These are phyloP conservation scores for Austropuccinia psidii DNA, from an alignment of 1,284 basidiomycete species.

Conservation along the genomic window DNA sequence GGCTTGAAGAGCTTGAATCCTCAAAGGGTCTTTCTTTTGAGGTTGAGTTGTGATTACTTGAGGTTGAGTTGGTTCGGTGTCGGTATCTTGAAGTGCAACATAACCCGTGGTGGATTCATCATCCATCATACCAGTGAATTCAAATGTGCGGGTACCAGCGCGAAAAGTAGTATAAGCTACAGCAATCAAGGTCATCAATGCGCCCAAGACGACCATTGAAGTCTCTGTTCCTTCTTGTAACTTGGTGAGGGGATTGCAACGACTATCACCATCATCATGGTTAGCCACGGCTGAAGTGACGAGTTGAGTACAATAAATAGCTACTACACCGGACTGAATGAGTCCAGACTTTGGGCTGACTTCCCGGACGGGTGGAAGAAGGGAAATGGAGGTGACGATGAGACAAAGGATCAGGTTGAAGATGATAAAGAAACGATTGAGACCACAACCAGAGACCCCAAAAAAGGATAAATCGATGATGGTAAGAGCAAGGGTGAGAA, in stretches of 20 bases:
- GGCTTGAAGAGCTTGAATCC: conserved; percentile 88
- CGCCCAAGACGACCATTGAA: conserved; percentile 77
- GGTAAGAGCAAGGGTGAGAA: conserved; percentile 71
- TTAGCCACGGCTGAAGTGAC: conserved; percentile 90
- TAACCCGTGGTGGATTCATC: conserved; percentile 27
- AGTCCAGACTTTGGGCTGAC: conserved; percentile 89
- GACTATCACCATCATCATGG: conserved; percentile 58
- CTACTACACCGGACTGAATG: conserved; percentile 92
- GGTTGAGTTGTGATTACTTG: conserved; percentile 63
- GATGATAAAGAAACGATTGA: conserved; percentile 92
- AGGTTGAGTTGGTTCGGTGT: background rate
- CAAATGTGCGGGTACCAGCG: conserved; percentile 77
- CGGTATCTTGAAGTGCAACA: conserved; percentile 33
- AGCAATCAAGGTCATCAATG: conserved; percentile 91
- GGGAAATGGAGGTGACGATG: conserved; percentile 70
- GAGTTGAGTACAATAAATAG: conserved; percentile 93
- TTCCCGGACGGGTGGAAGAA: conserved; percentile 82
- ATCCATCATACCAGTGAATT: conserved; percentile 56
- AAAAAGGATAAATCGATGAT: conserved; percentile 87
- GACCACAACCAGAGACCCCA: conserved; percentile 70
- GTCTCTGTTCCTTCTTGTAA: conserved; percentile 62
- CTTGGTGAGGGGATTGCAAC: conserved; percentile 77
- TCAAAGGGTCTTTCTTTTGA: conserved; percentile 70
- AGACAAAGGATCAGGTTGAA: conserved; percentile 78
- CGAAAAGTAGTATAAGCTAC: conserved; percentile 95